Evolutionary conservation across 129 eudicot genomes (phyloP).

Genomic region (Arctium minus): DNA sequence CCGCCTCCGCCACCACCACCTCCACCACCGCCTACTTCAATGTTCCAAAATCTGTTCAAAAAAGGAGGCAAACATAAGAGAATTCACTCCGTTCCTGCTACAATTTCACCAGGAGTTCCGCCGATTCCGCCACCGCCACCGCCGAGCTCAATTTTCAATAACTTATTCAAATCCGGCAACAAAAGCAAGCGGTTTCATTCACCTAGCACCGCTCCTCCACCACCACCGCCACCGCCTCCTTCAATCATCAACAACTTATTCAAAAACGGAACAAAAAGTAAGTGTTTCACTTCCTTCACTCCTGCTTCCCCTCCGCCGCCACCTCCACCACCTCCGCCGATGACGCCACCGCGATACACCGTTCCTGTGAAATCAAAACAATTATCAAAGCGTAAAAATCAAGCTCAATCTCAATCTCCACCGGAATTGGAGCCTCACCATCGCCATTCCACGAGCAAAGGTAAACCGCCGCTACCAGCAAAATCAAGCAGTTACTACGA

Average conservation of each 20-base stretch:
- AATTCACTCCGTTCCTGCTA: constrained; percentile 44
- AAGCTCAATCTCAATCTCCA: constrained; percentile 23
- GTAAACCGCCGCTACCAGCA: constrained; percentile 73
- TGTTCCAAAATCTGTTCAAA: constrained; percentile 57
- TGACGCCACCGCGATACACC: constrained; percentile 16
- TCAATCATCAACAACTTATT: constrained; percentile 47
- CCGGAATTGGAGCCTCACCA: constrained; percentile 10
- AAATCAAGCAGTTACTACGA: constrained; percentile 37
- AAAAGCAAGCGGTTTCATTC: constrained; percentile 44
- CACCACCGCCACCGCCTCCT: constrained; percentile 48
- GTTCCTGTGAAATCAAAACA: constrained; percentile 4
- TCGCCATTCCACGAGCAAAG: constrained; percentile 9
- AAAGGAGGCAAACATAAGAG: constrained; percentile 54
- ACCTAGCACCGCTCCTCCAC: constrained; percentile 21
- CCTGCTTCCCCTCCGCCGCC: constrained; percentile 39
- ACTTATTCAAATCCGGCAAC: constrained; percentile 54
- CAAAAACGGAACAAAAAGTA: constrained; percentile 45
- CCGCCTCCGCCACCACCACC: constrained; percentile 39
- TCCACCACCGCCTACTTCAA: constrained; percentile 40
- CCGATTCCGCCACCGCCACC: constrained; percentile 58
- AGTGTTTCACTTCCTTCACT: constrained; percentile 24
- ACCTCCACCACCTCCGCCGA: constrained; percentile 20
- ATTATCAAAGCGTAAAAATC: background rate
- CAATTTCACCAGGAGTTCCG: constrained; percentile 35
- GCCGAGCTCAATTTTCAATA: constrained; percentile 56